Evolutionary conservation across 768 basidiomycete genomes (phyloP), one percentile per base, ranked within the genome.

Genomic region (Leccinum truebloodii): DNA sequence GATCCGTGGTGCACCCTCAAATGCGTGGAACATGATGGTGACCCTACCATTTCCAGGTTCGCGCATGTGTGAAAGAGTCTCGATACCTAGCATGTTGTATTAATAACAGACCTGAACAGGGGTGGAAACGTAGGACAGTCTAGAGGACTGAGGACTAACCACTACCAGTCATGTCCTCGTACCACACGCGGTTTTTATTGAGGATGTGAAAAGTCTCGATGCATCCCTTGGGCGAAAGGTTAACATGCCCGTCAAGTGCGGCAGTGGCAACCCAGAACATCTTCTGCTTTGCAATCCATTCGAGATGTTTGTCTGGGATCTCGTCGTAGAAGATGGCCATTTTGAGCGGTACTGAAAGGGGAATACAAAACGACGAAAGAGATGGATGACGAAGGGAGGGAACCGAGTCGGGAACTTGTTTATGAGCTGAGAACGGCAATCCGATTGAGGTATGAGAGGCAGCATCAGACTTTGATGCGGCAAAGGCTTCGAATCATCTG

Each of bases 201-300:
- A 81, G 76, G 62, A 89, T 68, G 65, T 86, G 86, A 67, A 91
- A 88, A 4, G 82, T 82, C 8, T 83, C 83, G 61, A 79, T 73
- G 28, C 81, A 75, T 50, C 85, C 86, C 65, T 90, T 90, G 0
- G 88, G 87, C 0, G 86, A 88, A 26, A 90, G 69, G 64, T 90
- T 90, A 51, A 91, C 79, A 54, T 86, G 84, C 0, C 86, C 88
- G 12, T 82, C 78, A 20, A 89, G 80, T 13, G 88, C 87, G 0
- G 86, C 85, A 2, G 85, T 83, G 0, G 85, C 87, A 12, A 91
- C 87, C 83, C 86, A 90, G 69, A 89, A 90, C 60, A 89, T 76
- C 56, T 88, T 79, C 70, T 90, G 88, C 59, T 81, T 76, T 24
- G 74, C 61, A 10, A 89, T 81, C 87, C 86, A 90, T 56, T 78